Base-by-base conservation (phyloP, 2,329 filamentous ascomycete species). In the Diaporthe citri region DNA sequence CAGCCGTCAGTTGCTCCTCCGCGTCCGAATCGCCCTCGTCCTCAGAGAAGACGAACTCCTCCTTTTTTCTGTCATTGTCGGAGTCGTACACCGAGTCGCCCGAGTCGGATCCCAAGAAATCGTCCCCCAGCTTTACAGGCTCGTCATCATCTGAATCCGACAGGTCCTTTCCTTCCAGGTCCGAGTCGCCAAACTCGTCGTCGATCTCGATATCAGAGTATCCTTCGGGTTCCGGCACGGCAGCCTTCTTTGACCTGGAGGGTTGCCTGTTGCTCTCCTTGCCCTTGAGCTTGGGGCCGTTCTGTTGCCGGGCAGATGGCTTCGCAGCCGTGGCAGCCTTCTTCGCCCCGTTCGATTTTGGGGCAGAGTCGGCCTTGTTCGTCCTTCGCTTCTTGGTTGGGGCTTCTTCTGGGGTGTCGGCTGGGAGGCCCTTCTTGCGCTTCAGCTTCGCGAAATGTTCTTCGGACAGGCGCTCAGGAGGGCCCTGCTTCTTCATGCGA, bases 401-500 rank as follows among this genome's bases (percentile, higher is more conserved):
- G 78, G 87, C 87, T 79, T 91, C 88, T 73, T 89, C 86, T 71
- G 84, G 81, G 74, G 89, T 86, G 80, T 91, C 87, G 78, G 92
- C 92, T 55, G 91, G 91, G 79, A 94, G 88, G 76, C 90, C 91
- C 76, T 91, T 91, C 88, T 98, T 98, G 83, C 96, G 91, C 90
- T 98, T 98, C 76, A 93, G 84, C 82, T 93, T 95, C 69, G 92
- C 92, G 80, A 93, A 92, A 81, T 94, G 91, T 78, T 92, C 90
- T 82, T 98, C 95, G 78, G 97, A 95, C 78, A 98, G 90, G 78
- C 93, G 89, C 81, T 93, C 91, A 72, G 97, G 97, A 78, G 93
- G 89, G 73, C 95, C 96, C 90, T 98, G 97, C 87, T 98, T 98
- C 85, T 96, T 94, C 93, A 98, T 97, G 81, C 96, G 95, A 83